These are phyloP conservation scores for Cyclotella atomus DNA, from an alignment of 108 stramenopile genomes.

Conservation along the genomic window DNA sequence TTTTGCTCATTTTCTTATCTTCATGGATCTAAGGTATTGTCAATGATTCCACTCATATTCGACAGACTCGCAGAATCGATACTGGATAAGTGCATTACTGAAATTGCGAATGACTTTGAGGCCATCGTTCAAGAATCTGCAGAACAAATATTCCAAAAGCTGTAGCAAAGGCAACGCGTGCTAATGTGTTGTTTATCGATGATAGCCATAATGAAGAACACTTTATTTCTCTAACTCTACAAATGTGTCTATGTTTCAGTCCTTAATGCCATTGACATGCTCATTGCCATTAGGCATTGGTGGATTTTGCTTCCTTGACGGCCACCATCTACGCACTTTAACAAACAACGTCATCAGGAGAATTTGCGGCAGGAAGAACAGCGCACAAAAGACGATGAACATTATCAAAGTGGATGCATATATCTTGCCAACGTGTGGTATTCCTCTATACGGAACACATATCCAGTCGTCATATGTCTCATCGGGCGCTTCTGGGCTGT, in stretches of 20 bases:
- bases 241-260: no score
- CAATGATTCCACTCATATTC: background rate
- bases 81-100: background rate
- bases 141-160: constrained; percentile 5
- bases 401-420: constrained; percentile 18
- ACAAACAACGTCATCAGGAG: background rate
- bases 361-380: constrained; percentile 36
- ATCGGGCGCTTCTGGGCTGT: background rate
- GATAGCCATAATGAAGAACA: no score
- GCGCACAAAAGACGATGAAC: constrained; percentile 23
- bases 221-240: no score
- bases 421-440: constrained; percentile 6
- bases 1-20: constrained; percentile 6
- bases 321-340: background rate
- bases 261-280: background rate
- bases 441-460: constrained; percentile 44
- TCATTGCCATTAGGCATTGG: background rate
- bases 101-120: constrained; percentile 12
- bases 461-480: constrained; percentile 32
- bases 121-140: constrained; percentile 1
- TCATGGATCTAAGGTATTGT: no score
- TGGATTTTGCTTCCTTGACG: background rate
- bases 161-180: background rate
- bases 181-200: background rate
- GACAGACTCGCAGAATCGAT: constrained; percentile 10